Percentiles rank a stretch among this genome's conserved stretches.
phyloP scores from a whole-genome alignment of 192 early-diverging fungal genomes.

The Backusella circina region DNA sequence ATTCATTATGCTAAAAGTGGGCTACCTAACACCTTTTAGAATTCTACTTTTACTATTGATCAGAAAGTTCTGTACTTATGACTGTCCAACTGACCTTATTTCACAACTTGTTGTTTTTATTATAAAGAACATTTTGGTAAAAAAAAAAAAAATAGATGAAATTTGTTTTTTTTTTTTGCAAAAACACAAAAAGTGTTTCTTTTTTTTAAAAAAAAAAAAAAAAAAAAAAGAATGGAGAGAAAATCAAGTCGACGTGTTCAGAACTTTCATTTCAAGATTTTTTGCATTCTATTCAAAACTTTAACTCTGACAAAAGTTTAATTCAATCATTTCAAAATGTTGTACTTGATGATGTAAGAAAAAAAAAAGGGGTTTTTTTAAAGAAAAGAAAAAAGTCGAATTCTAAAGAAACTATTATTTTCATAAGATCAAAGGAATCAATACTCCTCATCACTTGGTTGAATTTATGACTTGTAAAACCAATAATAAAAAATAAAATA shows the following conservation, averaged over 20 bases:
- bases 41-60: background rate
- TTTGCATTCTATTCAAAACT: background rate
- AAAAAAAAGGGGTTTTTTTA: background rate
- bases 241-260: background rate
- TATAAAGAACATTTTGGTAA: background rate
- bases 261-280: background rate
- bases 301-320: background rate
- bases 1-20: background rate
- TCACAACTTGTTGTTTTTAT: conserved; percentile 5
- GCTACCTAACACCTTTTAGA: background rate
- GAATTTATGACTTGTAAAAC: conserved; percentile 5
- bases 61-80: background rate
- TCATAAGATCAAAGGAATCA: background rate
- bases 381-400: background rate
- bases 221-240: background rate
- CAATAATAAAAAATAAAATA: no score
- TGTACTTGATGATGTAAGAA: background rate
- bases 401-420: background rate
- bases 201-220: background rate
- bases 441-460: background rate
- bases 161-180: background rate
- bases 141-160: background rate
- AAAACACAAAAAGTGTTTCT: background rate
- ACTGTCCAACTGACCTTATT: background rate
- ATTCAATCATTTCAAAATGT: background rate